A percentile compares a stretch with the other conserved stretches of the same genome.
Evolutionary conservation across 768 basidiomycete species (phyloP).

Genomic region (Russula virescens): DNA sequence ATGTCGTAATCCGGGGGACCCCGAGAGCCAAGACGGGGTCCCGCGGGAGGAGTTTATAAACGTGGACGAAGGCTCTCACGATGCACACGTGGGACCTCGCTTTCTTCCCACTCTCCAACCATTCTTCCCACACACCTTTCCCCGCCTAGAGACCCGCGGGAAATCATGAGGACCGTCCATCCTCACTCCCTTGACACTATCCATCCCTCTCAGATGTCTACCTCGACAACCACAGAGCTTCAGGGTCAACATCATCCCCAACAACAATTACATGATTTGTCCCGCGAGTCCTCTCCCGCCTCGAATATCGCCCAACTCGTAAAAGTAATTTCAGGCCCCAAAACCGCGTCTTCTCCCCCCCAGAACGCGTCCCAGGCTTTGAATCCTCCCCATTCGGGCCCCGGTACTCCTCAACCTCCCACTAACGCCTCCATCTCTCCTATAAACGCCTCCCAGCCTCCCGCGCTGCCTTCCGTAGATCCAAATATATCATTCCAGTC

Average conservation of each 20-base stretch:
- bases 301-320: constrained; percentile 24
- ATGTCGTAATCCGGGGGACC: constrained; percentile 25
- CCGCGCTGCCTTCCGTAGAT: constrained; percentile 14
- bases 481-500: constrained; percentile 27
- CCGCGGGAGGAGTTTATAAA: constrained; percentile 29
- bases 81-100: constrained; percentile 29
- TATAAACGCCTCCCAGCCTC: constrained; percentile 30
- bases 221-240: constrained; percentile 17
- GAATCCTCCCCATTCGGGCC: constrained; percentile 26
- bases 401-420: constrained; percentile 31
- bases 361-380: constrained; percentile 35
- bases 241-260: constrained; percentile 19
- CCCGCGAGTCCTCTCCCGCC: constrained; percentile 23
- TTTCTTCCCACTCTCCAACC: constrained; percentile 44
- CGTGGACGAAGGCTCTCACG: constrained; percentile 27
- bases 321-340: constrained; percentile 22
- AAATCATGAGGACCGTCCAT: constrained; percentile 42
- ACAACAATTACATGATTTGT: constrained; percentile 18
- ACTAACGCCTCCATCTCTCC: constrained; percentile 31
- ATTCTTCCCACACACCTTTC: constrained; percentile 42
- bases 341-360: constrained; percentile 27
- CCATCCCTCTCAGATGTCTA: constrained; percentile 25
- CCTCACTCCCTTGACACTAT: constrained; percentile 42
- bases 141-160: constrained; percentile 33
- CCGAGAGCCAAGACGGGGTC: constrained; percentile 26